Evolutionary conservation across 352 stramenopile genomes (phyloP).

Genomic region (Pythium brachiatum): DNA sequence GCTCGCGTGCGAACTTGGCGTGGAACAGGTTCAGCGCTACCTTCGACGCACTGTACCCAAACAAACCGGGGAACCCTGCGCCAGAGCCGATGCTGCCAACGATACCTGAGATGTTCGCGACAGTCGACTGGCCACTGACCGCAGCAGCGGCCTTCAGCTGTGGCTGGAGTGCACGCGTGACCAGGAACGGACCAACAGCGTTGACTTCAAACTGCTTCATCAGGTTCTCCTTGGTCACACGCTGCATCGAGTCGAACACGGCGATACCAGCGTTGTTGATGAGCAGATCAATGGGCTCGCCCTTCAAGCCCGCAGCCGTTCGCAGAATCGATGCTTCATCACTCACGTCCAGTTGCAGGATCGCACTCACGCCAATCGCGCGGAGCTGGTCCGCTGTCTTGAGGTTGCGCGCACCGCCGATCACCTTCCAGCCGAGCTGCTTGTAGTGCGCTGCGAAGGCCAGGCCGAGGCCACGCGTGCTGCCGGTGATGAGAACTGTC

Average conservation of each 20-base stretch:
- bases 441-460: constrained; percentile 21
- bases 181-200: constrained; percentile 42
- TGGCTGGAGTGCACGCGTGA: constrained; percentile 20
- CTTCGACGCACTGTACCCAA: constrained; percentile 44
- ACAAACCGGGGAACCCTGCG: constrained; percentile 18
- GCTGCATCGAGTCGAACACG: constrained; percentile 19
- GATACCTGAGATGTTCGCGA: constrained; percentile 16
- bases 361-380: constrained; percentile 11
- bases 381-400: constrained; percentile 9
- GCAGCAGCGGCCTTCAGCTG: no score
- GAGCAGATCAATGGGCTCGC: constrained; percentile 41
- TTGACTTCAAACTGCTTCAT: constrained; percentile 61
- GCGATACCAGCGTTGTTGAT: constrained; percentile 58
- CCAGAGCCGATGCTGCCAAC: constrained; percentile 8
- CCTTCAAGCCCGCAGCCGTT: constrained; percentile 30
- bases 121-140: no score
- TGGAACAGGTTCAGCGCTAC: no score
- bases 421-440: constrained; percentile 21
- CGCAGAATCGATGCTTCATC: constrained; percentile 38
- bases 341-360: constrained; percentile 41
- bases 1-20: constrained; percentile 30
- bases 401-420: constrained; percentile 11
- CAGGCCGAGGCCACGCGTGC: constrained; percentile 30
- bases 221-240: constrained; percentile 36
- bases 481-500: constrained; percentile 30